These are phyloP conservation scores for Ceratobasidium sp. DNA, from an alignment of 1,284 basidiomycete genomes.

Conservation along the genomic window DNA sequence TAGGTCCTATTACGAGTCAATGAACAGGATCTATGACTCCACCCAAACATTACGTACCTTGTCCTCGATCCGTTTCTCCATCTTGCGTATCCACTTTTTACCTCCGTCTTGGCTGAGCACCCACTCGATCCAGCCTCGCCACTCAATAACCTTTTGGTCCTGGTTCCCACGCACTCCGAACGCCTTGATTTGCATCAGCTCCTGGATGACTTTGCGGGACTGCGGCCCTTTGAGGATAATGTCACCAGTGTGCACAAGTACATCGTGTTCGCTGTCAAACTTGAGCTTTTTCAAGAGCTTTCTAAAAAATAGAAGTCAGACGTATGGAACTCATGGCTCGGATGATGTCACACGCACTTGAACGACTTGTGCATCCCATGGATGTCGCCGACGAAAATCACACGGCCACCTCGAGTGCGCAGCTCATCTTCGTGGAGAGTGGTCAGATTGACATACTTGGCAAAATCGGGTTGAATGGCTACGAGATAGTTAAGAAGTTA, in stretches of 20 bases:
- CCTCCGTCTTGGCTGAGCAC: slow-evolving; percentile 45
- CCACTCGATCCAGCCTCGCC: slow-evolving; percentile 77
- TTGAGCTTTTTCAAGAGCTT: slow-evolving; percentile 64
- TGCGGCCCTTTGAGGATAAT: slow-evolving; percentile 73
- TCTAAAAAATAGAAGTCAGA: slow-evolving; percentile 51
- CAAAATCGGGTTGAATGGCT: slow-evolving; percentile 45
- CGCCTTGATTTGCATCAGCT: slow-evolving; percentile 63
- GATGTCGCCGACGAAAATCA: slow-evolving; percentile 81
- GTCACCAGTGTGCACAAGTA: slow-evolving; percentile 82
- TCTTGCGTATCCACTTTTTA: slow-evolving; percentile 57
- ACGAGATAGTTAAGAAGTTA: slow-evolving; percentile 14
- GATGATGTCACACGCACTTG: slow-evolving; percentile 55
- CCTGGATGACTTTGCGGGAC: slow-evolving; percentile 69
- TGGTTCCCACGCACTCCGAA: slow-evolving; percentile 89
- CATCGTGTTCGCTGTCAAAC: slow-evolving; percentile 67
- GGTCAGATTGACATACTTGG: slow-evolving; percentile 47
- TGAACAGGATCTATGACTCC: no score
- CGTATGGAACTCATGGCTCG: background rate
- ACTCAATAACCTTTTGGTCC: slow-evolving; percentile 86
- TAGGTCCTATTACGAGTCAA: background rate
- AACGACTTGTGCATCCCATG: slow-evolving; percentile 79
- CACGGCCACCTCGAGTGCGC: slow-evolving; percentile 51
- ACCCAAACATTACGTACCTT: slow-evolving; percentile 45
- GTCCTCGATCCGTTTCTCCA: slow-evolving; percentile 46
- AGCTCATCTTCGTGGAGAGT: slow-evolving; percentile 45